Evolutionary conservation across 768 basidiomycete species (phyloP).

Genomic region (Leucosporidium scottii): DNA sequence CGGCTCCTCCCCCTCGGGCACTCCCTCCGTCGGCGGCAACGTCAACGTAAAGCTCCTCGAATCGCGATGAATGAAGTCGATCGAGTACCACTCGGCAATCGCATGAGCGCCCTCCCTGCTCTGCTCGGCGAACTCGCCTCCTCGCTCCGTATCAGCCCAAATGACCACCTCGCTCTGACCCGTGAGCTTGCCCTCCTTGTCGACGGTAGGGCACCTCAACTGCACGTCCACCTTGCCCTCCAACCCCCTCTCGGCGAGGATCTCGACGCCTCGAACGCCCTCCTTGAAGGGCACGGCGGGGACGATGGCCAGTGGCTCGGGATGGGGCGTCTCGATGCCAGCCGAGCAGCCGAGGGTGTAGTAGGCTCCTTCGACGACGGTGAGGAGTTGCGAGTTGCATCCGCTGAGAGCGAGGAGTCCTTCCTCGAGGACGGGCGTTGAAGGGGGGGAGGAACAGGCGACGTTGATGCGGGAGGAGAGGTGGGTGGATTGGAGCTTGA

Average conservation of each 20-base stretch:
- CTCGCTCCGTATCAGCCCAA: slow-evolving; percentile 28
- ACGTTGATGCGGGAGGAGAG: slow-evolving; percentile 28
- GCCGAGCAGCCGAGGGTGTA: slow-evolving; percentile 32
- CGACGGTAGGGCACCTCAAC: slow-evolving; percentile 21
- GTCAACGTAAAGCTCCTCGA: slow-evolving; percentile 33
- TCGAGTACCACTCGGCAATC: slow-evolving; percentile 33
- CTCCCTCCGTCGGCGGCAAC: slow-evolving; percentile 31
- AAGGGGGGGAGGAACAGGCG: slow-evolving; percentile 36
- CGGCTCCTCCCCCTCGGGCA: slow-evolving; percentile 32
- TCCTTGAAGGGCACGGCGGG: slow-evolving; percentile 32
- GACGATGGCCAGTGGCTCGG: slow-evolving; percentile 23
- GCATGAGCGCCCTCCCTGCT: slow-evolving; percentile 13
- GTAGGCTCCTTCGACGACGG: slow-evolving; percentile 33
- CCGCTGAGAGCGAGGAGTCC: slow-evolving; percentile 32
- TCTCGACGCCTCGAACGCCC: slow-evolving; percentile 32
- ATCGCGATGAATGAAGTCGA: slow-evolving; percentile 32
- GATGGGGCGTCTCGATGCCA: slow-evolving; percentile 21
- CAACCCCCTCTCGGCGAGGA: slow-evolving; percentile 30
- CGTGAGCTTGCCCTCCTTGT: slow-evolving; percentile 20
- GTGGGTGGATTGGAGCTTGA: slow-evolving; percentile 23
- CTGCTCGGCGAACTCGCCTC: slow-evolving; percentile 27
- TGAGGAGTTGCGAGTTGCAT: slow-evolving; percentile 35
- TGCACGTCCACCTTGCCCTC: slow-evolving; percentile 35
- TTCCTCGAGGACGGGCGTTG: slow-evolving; percentile 34
- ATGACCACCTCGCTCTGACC: slow-evolving; percentile 28